phyloP scores from a whole-genome alignment of 306 rosid genomes.

The Luffa aegyptiaca region DNA sequence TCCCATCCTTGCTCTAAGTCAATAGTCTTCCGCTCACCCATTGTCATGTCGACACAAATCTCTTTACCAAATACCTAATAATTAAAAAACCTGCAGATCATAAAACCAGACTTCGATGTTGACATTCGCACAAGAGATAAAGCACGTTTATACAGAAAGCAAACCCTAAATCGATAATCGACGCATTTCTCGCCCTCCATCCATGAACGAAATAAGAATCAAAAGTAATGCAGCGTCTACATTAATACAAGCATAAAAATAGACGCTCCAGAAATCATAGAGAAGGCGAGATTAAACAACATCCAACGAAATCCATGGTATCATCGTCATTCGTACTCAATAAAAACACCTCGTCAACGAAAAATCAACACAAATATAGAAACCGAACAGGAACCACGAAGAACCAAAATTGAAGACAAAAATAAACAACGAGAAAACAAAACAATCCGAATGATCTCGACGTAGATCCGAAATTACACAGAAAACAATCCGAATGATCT shows the following conservation, averaged over 20 bases:
- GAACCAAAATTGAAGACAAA: not conserved
- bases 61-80: not conserved
- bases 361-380: not conserved
- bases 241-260: not conserved
- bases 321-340: not conserved
- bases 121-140: not conserved
- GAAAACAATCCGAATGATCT: no score
- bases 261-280: not conserved
- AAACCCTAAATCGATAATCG: not conserved
- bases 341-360: not conserved
- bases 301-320: not conserved
- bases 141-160: not conserved
- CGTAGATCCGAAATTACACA: not conserved
- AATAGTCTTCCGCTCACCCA: constrained; percentile 11
- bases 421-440: not conserved
- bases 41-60: not conserved
- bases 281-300: not conserved
- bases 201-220: not conserved
- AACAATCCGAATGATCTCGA: not conserved
- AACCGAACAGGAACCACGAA: not conserved
- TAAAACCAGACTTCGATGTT: not conserved
- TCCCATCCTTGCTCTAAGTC: constrained; percentile 27
- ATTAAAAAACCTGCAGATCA: not conserved
- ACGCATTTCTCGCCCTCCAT: not conserved
- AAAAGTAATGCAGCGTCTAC: not conserved